Evolutionary conservation across 2,329 filamentous ascomycete species (phyloP).

Genomic region (Tolypocladium tundrense): DNA sequence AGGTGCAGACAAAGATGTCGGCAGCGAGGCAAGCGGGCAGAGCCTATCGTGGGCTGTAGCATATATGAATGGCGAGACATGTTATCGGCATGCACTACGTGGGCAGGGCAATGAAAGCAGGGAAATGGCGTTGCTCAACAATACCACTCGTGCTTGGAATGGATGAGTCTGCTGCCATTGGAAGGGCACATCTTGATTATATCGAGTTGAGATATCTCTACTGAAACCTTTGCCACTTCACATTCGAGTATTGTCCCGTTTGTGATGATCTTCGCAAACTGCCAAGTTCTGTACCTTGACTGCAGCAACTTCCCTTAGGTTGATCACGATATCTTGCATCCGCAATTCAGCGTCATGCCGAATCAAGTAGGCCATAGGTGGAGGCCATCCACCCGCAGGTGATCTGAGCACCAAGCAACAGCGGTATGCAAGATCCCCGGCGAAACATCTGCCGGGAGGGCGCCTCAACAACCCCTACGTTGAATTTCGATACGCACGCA

Average conservation of each 20-base stretch:
- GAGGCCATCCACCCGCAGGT: background rate
- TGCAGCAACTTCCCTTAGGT: too few species aligned
- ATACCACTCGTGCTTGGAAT: background rate
- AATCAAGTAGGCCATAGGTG: background rate
- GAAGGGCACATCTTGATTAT: too few species aligned
- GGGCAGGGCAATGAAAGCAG: background rate
- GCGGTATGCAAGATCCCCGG: background rate
- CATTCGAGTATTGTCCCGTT: too few species aligned
- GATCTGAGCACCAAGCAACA: background rate
- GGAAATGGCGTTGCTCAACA: background rate
- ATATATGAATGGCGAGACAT: background rate
- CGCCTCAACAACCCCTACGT: background rate
- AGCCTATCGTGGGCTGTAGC: background rate
- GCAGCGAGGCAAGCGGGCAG: background rate
- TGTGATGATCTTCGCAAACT: too few species aligned
- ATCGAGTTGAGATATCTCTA: too few species aligned
- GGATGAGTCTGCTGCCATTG: too few species aligned
- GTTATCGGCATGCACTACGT: background rate
- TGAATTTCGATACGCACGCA: background rate
- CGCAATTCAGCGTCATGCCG: too few species aligned
- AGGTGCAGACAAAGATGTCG: conserved; percentile 12
- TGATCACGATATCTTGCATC: too few species aligned
- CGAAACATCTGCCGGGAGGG: background rate
- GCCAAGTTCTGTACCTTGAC: too few species aligned
- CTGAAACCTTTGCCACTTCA: too few species aligned